Conservation (phyloP, 2,329 filamentous ascomycete genomes). For the Nemania sp. region DNA sequence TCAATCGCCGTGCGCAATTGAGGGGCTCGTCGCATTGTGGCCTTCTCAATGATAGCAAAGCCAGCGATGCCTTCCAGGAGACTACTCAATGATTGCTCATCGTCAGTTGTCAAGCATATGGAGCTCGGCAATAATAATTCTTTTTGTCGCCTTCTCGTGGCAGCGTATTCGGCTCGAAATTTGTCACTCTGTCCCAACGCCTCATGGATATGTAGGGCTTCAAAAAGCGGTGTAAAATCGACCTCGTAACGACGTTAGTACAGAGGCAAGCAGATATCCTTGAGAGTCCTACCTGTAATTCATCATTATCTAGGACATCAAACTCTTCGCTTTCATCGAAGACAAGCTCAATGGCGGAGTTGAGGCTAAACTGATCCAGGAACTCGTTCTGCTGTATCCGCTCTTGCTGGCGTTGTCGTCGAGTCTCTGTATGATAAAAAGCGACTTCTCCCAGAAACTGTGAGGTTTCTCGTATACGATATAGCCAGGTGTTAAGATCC, state of each 20-base stretch:
- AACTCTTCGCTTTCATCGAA: conserved; percentile 96
- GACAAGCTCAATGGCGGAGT: conserved; percentile 94
- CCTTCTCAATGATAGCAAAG: conserved; percentile 95
- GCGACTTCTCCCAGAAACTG: conserved; percentile 96
- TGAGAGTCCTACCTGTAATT: conserved; percentile 68
- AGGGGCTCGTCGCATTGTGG: conserved; percentile 87
- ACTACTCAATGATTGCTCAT: conserved; percentile 87
- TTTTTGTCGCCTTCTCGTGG: conserved; percentile 89
- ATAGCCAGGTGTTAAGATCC: conserved; percentile 97
- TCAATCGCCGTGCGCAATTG: conserved; percentile 86
- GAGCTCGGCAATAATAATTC: conserved; percentile 84
- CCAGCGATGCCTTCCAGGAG: conserved; percentile 93
- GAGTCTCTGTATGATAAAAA: conserved; percentile 93
- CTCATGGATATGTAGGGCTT: conserved; percentile 96
- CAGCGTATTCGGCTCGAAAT: conserved; percentile 91
- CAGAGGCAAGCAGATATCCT: neutral
- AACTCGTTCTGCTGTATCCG: conserved; percentile 81
- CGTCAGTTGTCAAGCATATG: conserved; percentile 82
- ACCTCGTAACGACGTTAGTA: conserved; percentile 58
- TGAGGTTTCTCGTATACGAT: conserved; percentile 92
- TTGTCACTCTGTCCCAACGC: conserved; percentile 92
- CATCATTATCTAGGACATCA: conserved; percentile 94
- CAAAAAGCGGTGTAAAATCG: conserved; percentile 93
- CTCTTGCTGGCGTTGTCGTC: conserved; percentile 84
- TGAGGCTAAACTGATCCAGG: conserved; percentile 86